These are phyloP conservation scores for Talaromyces stipitatus DNA, from an alignment of 495 filamentous ascomycete species.

Conservation along the genomic window DNA sequence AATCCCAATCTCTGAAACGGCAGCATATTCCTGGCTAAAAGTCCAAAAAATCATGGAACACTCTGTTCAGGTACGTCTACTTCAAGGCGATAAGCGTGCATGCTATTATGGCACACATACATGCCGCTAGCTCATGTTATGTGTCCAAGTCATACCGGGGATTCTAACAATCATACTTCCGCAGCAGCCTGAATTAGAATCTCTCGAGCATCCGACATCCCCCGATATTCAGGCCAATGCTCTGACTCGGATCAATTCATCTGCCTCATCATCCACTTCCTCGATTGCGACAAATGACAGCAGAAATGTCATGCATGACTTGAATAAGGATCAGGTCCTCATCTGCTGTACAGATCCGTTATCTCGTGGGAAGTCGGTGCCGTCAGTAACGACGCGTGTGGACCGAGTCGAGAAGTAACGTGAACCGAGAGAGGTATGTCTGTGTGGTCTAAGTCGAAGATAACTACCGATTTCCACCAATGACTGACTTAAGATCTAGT, in stretches of 20 bases:
- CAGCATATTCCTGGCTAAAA: slow-evolving; percentile 8
- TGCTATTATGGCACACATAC: not conserved
- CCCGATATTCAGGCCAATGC: not conserved
- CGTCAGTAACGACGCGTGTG: not conserved
- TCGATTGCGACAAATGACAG: not conserved
- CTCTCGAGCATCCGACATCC: not conserved
- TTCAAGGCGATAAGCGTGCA: not conserved
- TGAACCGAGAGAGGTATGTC: not conserved
- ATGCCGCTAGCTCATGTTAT: not conserved
- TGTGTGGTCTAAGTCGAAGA: not conserved
- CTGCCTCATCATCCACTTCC: not conserved
- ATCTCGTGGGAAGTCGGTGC: not conserved
- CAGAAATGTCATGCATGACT: not conserved
- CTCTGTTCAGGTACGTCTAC: not conserved
- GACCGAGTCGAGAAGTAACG: not conserved
- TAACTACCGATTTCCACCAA: not conserved
- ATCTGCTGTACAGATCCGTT: not conserved
- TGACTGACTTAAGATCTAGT: too few species aligned
- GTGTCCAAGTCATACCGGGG: not conserved
- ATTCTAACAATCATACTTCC: not conserved
- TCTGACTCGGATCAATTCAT: not conserved
- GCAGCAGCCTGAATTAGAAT: slow-evolving; percentile 6
- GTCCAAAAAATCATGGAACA: slow-evolving; percentile 6
- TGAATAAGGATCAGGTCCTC: not conserved
- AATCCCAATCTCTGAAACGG: slow-evolving; percentile 6